A percentile compares a stretch with the other conserved stretches of the same genome.
phyloP scores from a whole-genome alignment of 768 basidiomycete genomes.

The Mycena chlorophos region DNA sequence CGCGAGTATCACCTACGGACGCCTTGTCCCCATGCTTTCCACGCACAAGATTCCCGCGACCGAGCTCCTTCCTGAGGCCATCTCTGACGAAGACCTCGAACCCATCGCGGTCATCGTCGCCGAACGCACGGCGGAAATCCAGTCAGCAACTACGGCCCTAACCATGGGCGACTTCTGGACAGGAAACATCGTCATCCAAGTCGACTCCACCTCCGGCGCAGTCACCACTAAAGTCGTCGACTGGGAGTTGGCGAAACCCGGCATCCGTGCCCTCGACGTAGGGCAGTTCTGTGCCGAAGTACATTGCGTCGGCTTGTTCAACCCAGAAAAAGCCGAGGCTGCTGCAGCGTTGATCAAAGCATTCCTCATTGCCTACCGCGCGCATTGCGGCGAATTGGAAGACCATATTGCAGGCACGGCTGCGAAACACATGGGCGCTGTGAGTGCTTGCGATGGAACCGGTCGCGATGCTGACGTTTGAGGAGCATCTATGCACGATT shows the following conservation, averaged over 20 bases:
- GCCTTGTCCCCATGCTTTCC: conserved; percentile 37
- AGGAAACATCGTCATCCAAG: conserved; percentile 58
- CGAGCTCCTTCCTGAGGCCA: conserved; percentile 35
- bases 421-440: conserved; percentile 16
- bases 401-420: conserved; percentile 8
- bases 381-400: conserved; percentile 7
- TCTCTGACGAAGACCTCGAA: conserved; percentile 35
- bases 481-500: background rate
- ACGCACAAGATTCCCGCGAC: conserved; percentile 35
- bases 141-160: background rate
- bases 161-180: conserved; percentile 77
- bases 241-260: conserved; percentile 64
- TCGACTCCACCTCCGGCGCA: conserved; percentile 23
- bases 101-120: conserved; percentile 31
- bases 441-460: background rate
- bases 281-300: conserved; percentile 69
- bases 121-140: conserved; percentile 32
- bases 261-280: conserved; percentile 58
- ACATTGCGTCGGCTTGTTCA: conserved; percentile 48
- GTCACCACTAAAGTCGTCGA: conserved; percentile 55
- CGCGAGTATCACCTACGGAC: conserved; percentile 44
- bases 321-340: conserved; percentile 39
- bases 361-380: conserved; percentile 48
- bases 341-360: conserved; percentile 38
- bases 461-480: background rate